These are phyloP conservation scores for Daldinia loculata DNA, from an alignment of 495 filamentous ascomycete genomes.

Conservation along the genomic window DNA sequence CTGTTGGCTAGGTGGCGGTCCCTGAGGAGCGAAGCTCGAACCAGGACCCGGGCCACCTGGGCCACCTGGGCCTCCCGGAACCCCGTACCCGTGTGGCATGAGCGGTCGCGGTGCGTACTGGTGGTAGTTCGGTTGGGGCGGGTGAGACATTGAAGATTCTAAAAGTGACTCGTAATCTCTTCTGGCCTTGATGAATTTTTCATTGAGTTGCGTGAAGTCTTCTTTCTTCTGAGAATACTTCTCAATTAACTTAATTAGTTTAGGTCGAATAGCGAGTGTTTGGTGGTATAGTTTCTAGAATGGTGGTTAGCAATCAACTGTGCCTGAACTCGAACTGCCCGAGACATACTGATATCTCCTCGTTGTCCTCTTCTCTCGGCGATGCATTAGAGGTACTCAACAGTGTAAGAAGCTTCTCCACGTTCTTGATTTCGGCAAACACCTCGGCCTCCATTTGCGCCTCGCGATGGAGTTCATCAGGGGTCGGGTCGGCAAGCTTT, in stretches of 20 bases:
- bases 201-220: slow-evolving; percentile 97
- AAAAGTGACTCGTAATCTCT: slow-evolving; percentile 96
- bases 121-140: slow-evolving; percentile 69
- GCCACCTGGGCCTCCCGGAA: slow-evolving; percentile 46
- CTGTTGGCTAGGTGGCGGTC: slow-evolving; percentile 60
- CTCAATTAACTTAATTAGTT: slow-evolving; percentile 96
- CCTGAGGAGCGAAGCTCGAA: slow-evolving; percentile 55
- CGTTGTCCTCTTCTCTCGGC: slow-evolving; percentile 84
- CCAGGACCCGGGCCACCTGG: slow-evolving; percentile 44
- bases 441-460: slow-evolving; percentile 98
- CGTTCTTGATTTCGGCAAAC: slow-evolving; percentile 98
- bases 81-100: slow-evolving; percentile 70
- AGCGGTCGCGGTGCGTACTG: slow-evolving; percentile 73
- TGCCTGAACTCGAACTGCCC: background rate
- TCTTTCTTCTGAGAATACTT: slow-evolving; percentile 99
- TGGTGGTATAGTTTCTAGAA: slow-evolving; percentile 84
- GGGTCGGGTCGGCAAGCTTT: slow-evolving; percentile 92
- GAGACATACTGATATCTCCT: slow-evolving; percentile 80
- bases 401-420: slow-evolving; percentile 93
- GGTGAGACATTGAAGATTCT: slow-evolving; percentile 93
- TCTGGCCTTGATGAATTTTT: slow-evolving; percentile 98
- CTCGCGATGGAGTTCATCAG: slow-evolving; percentile 92
- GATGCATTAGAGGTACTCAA: slow-evolving; percentile 94
- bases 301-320: slow-evolving; percentile 28
- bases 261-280: slow-evolving; percentile 91